Base-by-base conservation (phyloP, 805 yeast species). In the Lipomyces yamanashiensis region DNA sequence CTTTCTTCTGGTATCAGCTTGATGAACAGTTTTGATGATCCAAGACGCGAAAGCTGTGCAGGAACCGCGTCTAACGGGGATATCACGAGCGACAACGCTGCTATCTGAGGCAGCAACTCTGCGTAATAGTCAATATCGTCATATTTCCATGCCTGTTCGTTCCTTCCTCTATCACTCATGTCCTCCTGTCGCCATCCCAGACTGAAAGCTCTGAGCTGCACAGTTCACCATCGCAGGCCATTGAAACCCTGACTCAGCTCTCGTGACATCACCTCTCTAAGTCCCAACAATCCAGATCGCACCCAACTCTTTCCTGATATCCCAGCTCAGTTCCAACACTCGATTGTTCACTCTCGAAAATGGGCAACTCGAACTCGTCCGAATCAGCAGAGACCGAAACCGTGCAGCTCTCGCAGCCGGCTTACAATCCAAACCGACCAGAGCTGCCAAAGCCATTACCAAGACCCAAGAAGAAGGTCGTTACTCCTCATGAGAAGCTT, bases 401-500 rank as follows among this genome's bases (percentile, higher is more conserved):
- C 4, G 57, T 21, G 13, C 57, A 53, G 39, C 40, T 23, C 15
- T 15, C 48, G 57, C 21, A 17, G 40, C 44, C 55, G 28, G 39
- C 17, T 10, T 53, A 28, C 39, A 53, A 43, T 28, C 17, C 39
- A 1, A 53, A 53, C 39, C 9, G 57, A 41, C 57, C 57, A 15
- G 39, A n/a, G 37, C 48, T 53, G n/a, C 49, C 57, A 8, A 41
- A 40, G n/a, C 57, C 57, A 13, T 21, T 53, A 19, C 48, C 57
- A 6, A 15, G 57, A 40, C 57, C 57, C 1, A 23, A 40, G 48
- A 53, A 53, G 57, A 53, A 40, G 41, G 48, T 28, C 9, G 47
- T 28, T 13, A 40, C 57, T 5, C 61, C 68, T 9, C 40, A 56
- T 8, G 62, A 58, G 37, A 74, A 74, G 58, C 67, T 74, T 23